Conservation (phyloP, 108 stramenopile species). For the Fistulifera solaris region DNA sequence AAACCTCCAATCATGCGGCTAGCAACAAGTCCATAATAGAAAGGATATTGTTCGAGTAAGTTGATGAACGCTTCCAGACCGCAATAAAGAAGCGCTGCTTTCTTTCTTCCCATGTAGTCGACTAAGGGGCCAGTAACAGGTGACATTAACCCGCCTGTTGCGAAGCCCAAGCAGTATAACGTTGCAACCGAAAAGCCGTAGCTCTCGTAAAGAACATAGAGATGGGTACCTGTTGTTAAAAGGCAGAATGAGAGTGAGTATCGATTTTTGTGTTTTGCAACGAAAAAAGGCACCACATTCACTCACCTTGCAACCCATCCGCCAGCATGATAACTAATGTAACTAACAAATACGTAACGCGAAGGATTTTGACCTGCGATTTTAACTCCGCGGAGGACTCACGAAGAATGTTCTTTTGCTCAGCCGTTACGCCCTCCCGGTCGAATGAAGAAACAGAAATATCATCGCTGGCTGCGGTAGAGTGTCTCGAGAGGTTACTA, state of each 20-base stretch:
- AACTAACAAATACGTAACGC: slow-evolving; percentile 35
- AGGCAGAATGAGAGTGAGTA: slow-evolving; percentile 2
- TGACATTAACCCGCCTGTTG: slow-evolving; percentile 42
- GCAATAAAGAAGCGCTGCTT: slow-evolving; percentile 70
- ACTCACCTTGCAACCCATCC: slow-evolving; percentile 55
- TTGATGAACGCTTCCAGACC: slow-evolving; percentile 63
- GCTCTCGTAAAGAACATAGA: slow-evolving; percentile 56
- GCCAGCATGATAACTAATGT: slow-evolving; percentile 49
- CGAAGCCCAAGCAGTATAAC: slow-evolving; percentile 48
- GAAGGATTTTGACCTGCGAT: no score
- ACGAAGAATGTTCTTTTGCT: no score
- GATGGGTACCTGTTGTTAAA: slow-evolving; percentile 38
- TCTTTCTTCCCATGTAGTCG: slow-evolving; percentile 66
- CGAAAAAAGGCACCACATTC: neutral
- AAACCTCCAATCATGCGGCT: slow-evolving; percentile 77
- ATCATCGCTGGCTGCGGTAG: no score
- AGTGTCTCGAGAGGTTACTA: no score
- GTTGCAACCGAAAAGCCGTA: slow-evolving; percentile 58
- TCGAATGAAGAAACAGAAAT: no score
- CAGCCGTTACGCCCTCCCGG: no score
- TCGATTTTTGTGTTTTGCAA: neutral
- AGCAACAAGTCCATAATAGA: slow-evolving; percentile 40
- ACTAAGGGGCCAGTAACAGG: slow-evolving; percentile 75
- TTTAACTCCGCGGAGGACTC: no score
- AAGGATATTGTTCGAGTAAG: slow-evolving; percentile 55